Conservation (phyloP, 2,329 filamentous ascomycete genomes). For the Aspergillus sp. region DNA sequence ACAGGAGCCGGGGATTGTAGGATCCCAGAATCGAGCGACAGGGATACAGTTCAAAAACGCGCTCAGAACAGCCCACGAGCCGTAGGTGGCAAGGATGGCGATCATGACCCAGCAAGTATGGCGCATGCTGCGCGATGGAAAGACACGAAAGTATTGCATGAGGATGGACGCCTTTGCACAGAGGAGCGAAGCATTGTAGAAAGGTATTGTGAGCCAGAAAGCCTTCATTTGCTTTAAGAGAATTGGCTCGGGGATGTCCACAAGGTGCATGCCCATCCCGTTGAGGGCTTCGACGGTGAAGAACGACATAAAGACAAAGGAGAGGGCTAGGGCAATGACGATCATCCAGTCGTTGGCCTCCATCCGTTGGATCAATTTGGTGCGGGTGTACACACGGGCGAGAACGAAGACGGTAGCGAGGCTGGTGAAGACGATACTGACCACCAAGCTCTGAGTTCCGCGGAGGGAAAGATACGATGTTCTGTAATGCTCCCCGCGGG, state of each 20-base stretch:
- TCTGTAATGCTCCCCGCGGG: conserved; percentile 23
- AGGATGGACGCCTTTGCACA: conserved; percentile 54
- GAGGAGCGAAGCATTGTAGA: conserved; percentile 44
- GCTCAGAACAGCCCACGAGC: conserved; percentile 41
- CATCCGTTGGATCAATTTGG: conserved; percentile 36
- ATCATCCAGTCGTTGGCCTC: conserved; percentile 45
- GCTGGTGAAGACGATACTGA: conserved; percentile 38
- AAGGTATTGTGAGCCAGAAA: conserved; percentile 45
- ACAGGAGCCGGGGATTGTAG: conserved; percentile 38
- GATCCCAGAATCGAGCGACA: conserved; percentile 42
- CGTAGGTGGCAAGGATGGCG: conserved; percentile 37
- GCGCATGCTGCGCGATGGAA: conserved; percentile 42
- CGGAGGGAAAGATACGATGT: conserved; percentile 30
- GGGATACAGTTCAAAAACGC: conserved; percentile 43
- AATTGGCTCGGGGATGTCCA: conserved; percentile 35
- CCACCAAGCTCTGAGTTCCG: conserved; percentile 31
- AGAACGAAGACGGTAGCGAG: conserved; percentile 36
- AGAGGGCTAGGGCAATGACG: conserved; percentile 38
- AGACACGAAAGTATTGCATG: conserved; percentile 55
- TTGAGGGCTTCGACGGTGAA: conserved; percentile 39
- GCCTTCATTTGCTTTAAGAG: conserved; percentile 41
- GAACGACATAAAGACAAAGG: conserved; percentile 41
- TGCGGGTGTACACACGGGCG: conserved; percentile 39
- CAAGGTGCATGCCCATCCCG: conserved; percentile 42
- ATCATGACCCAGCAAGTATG: conserved; percentile 45